phyloP scores from a whole-genome alignment of 2,329 filamentous ascomycete genomes.

The Sclerotinia borealis region DNA sequence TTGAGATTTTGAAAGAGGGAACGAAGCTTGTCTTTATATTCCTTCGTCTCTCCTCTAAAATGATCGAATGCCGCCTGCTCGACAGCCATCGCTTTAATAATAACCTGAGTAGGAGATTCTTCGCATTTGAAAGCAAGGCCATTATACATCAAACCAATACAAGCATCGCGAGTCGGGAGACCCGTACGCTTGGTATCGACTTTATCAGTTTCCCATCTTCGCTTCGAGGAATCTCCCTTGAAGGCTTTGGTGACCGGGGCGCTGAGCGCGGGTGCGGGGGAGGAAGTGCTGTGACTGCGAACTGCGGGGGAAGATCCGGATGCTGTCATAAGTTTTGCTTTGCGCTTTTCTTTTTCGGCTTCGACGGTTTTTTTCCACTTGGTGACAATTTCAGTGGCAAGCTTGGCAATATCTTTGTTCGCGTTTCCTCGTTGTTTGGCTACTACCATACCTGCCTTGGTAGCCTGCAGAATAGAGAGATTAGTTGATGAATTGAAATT shows the following conservation, averaged over 20 bases:
- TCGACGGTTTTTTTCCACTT: slow-evolving; percentile 84
- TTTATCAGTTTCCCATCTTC: slow-evolving; percentile 75
- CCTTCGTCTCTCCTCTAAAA: slow-evolving; percentile 63
- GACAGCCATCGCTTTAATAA: slow-evolving; percentile 73
- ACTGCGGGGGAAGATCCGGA: slow-evolving; percentile 21
- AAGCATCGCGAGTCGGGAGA: slow-evolving; percentile 69
- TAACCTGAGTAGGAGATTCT: slow-evolving; percentile 63
- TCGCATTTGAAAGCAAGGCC: slow-evolving; percentile 68
- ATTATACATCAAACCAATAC: slow-evolving; percentile 89
- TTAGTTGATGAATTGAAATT: background rate
- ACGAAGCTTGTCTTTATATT: slow-evolving; percentile 84
- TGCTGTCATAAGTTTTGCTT: slow-evolving; percentile 18
- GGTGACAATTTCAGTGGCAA: slow-evolving; percentile 75
- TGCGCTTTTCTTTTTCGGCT: slow-evolving; percentile 51
- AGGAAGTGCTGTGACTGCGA: slow-evolving; percentile 20
- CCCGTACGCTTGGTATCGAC: slow-evolving; percentile 73
- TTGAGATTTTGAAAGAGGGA: slow-evolving; percentile 94
- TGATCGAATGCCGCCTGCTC: slow-evolving; percentile 69
- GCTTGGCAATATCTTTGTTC: slow-evolving; percentile 72
- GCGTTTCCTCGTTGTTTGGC: slow-evolving; percentile 72
- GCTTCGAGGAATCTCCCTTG: slow-evolving; percentile 66
- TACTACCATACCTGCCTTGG: slow-evolving; percentile 85
- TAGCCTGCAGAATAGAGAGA: slow-evolving; percentile 46
- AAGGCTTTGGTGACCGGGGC: slow-evolving; percentile 42
- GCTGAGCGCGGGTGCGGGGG: slow-evolving; percentile 34